Percentiles rank a stretch among this genome's conserved stretches.
Evolutionary conservation across 2,329 filamentous ascomycete species (phyloP).

Genomic region (Monosporascus sp.): DNA sequence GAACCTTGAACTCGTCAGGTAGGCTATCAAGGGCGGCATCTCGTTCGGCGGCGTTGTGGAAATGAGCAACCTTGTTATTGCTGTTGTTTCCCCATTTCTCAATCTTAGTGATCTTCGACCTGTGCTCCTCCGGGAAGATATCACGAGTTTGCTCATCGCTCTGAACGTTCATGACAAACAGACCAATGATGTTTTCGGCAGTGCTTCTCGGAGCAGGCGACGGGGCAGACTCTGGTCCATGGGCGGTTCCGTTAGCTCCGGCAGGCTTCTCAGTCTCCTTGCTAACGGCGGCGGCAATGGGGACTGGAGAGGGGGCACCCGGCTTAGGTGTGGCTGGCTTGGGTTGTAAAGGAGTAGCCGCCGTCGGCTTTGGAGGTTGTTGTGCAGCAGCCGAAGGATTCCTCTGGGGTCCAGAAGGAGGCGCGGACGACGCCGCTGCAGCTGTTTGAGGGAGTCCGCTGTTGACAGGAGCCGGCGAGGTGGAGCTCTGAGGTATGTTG

Average conservation of each 20-base stretch:
- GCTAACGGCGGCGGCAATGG: constrained; percentile 16
- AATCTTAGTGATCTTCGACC: constrained; percentile 70
- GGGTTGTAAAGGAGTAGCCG: constrained; percentile 35
- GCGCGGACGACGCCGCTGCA: constrained; percentile 22
- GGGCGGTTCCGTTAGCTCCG: constrained; percentile 48
- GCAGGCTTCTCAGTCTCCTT: constrained; percentile 55
- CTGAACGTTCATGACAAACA: constrained; percentile 85
- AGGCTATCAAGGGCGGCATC: constrained; percentile 72
- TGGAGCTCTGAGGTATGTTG: constrained; percentile 32
- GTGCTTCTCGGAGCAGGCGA: constrained; percentile 56
- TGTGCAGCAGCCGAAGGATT: constrained; percentile 29
- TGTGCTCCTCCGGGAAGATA: constrained; percentile 79
- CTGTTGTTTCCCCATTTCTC: constrained; percentile 68
- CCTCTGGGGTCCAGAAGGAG: constrained; percentile 30
- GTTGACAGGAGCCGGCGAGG: constrained; percentile 30
- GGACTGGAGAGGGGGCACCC: constrained; percentile 32
- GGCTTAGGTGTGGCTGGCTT: constrained; percentile 48
- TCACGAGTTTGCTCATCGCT: constrained; percentile 78
- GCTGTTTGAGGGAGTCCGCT: constrained; percentile 23
- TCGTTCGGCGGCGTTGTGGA: constrained; percentile 73
- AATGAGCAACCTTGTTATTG: constrained; percentile 77
- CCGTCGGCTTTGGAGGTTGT: constrained; percentile 36
- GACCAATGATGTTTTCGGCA: constrained; percentile 66
- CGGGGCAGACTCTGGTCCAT: constrained; percentile 46
- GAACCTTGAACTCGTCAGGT: constrained; percentile 70